Conservation (phyloP, 164 flowering plant species). For the Hamamelis virginiana region DNA sequence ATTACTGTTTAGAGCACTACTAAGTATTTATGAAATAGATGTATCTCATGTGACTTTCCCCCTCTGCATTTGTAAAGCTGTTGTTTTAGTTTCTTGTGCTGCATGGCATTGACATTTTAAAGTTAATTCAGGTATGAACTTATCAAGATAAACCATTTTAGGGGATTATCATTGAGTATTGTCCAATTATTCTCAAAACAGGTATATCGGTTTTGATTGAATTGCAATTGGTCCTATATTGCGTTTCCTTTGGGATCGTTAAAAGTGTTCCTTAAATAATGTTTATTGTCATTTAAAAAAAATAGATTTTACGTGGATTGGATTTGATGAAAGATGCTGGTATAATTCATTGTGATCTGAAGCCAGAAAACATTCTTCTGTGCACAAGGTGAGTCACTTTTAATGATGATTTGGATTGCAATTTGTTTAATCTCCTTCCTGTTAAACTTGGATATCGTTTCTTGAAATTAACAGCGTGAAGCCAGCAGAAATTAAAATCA, state of each 20-base stretch:
- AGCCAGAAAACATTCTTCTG: conserved; percentile 98
- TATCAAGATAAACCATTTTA: conserved; percentile 78
- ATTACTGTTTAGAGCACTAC: not conserved
- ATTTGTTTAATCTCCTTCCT: conserved; percentile 6
- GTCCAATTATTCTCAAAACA: conserved; percentile 94
- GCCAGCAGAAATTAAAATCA: conserved; percentile 85
- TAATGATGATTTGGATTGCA: conserved; percentile 1
- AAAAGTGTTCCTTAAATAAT: conserved; percentile 1
- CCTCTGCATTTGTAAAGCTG: not conserved
- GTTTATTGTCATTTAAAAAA: conserved; percentile 4
- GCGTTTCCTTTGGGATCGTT: not conserved
- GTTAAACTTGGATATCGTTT: conserved; percentile 22
- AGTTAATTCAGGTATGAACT: conserved; percentile 72
- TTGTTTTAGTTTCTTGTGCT: conserved; percentile 6
- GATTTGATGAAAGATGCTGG: conserved; percentile 90
- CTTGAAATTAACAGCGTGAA: conserved; percentile 53
- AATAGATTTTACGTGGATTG: conserved; percentile 81
- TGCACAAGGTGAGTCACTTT: conserved; percentile 65
- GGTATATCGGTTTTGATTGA: conserved; percentile 35
- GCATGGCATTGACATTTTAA: conserved; percentile 15
- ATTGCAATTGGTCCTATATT: not conserved
- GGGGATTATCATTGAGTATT: conserved; percentile 84
- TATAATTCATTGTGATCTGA: conserved; percentile 97
- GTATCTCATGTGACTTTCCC: not conserved
- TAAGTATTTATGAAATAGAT: not conserved